Evolutionary conservation across 371 early-diverging fungal species (phyloP).

Genomic region (Choanephora cucurbitarum): DNA sequence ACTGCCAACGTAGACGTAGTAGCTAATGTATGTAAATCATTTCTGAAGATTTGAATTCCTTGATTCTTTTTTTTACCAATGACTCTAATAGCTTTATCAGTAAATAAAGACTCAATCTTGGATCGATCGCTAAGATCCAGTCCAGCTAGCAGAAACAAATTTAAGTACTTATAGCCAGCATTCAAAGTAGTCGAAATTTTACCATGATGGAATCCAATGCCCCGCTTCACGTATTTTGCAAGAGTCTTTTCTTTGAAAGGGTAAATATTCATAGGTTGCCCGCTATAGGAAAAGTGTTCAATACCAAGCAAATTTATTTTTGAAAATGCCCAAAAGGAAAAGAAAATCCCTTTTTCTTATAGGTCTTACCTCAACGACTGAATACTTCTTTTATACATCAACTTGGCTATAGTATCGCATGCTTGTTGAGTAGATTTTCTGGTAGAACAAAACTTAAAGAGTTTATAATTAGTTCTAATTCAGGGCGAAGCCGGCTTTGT

Average conservation of each 20-base stretch:
- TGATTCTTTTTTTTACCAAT: slow-evolving; percentile 61
- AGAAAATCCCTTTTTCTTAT: neutral
- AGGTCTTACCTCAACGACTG: slow-evolving; percentile 20
- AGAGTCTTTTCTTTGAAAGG: slow-evolving; percentile 37
- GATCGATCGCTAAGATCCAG: slow-evolving; percentile 63
- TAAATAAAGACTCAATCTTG: slow-evolving; percentile 68
- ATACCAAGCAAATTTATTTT: no score
- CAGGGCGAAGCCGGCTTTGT: neutral
- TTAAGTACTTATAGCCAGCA: neutral
- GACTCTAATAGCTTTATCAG: slow-evolving; percentile 57
- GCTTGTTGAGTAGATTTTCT: slow-evolving; percentile 68
- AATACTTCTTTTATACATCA: slow-evolving; percentile 30
- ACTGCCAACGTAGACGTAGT: slow-evolving; percentile 91
- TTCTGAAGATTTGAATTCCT: no score
- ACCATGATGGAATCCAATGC: slow-evolving; percentile 80
- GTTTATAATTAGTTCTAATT: neutral
- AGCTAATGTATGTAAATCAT: slow-evolving; percentile 33
- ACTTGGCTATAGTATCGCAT: slow-evolving; percentile 54
- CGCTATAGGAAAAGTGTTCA: neutral
- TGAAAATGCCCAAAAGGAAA: neutral
- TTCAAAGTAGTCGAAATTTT: neutral
- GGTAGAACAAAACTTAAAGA: slow-evolving; percentile 73
- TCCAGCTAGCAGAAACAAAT: slow-evolving; percentile 51
- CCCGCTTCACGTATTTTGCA: slow-evolving; percentile 47
- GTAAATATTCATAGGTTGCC: neutral